These are phyloP conservation scores for Solanum pimpinellifolium DNA, from an alignment of 257 asterid species.

Conservation along the genomic window DNA sequence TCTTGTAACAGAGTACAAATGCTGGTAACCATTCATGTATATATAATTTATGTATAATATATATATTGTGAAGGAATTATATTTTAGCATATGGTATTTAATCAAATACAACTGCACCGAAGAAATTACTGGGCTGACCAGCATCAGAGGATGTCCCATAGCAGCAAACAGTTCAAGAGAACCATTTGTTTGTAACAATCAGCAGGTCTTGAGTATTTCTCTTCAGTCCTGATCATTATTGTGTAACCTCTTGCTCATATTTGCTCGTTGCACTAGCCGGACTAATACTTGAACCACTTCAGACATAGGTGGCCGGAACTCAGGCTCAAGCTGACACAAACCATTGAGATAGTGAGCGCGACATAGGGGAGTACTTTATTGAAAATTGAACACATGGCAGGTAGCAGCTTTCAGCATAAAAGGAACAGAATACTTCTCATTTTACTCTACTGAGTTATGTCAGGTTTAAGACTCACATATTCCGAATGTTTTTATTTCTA, in stretches of 20 bases:
- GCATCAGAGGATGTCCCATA: not conserved
- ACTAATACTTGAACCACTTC: slow-evolving; percentile 94
- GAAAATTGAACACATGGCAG: not conserved
- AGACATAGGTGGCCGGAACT: slow-evolving; percentile 96
- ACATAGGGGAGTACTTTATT: not conserved
- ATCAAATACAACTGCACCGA: not conserved
- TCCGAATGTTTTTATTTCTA: not conserved
- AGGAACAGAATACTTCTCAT: not conserved
- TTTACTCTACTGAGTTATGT: not conserved
- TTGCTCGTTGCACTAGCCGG: slow-evolving; percentile 57
- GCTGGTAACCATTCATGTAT: not conserved
- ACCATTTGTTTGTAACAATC: not conserved
- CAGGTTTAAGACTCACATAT: not conserved
- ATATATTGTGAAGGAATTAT: not conserved
- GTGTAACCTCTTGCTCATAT: slow-evolving; percentile 5
- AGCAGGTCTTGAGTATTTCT: not conserved
- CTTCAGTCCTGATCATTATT: not conserved
- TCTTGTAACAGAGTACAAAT: not conserved
- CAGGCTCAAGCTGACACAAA: slow-evolving; percentile 72
- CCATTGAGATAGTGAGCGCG: not conserved
- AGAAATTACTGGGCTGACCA: not conserved
- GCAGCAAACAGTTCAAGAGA: not conserved
- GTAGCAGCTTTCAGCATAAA: not conserved
- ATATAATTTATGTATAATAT: not conserved
- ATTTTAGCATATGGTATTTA: not conserved